These are phyloP conservation scores for Pichia sp. DNA, from an alignment of 1,139 yeast genomes.

Conservation along the genomic window DNA sequence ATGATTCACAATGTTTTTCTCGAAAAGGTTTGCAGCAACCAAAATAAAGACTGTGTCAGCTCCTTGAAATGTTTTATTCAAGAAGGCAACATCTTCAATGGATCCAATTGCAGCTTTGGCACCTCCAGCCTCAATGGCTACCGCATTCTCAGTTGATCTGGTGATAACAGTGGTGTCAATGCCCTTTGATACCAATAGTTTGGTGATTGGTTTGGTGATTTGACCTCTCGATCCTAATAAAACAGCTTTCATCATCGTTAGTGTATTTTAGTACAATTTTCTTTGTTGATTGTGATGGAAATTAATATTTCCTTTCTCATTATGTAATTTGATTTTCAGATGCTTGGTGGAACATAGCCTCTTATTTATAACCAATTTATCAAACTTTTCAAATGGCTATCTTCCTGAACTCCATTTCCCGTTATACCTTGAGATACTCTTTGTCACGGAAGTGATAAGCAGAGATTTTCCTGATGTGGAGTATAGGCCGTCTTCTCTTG, in stretches of 20 bases:
- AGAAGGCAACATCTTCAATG: neutral
- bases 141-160: neutral
- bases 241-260: neutral
- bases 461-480: too few species aligned
- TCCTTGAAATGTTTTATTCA: neutral
- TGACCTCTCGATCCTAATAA: constrained; percentile 5
- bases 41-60: constrained; percentile 1
- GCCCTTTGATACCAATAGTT: neutral
- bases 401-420: too few species aligned
- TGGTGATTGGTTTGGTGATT: neutral
- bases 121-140: neutral
- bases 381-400: too few species aligned
- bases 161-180: constrained; percentile 4
- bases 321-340: neutral
- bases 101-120: constrained; percentile 5
- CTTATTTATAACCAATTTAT: too few species aligned
- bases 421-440: neutral
- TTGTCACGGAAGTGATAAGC: too few species aligned
- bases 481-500: too few species aligned
- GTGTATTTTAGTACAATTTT: neutral
- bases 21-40: neutral
- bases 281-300: neutral
- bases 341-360: too few species aligned
- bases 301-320: too few species aligned
- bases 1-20: neutral